phyloP scores from a whole-genome alignment of 2,329 filamentous ascomycete species.

The Fusarium palustre region DNA sequence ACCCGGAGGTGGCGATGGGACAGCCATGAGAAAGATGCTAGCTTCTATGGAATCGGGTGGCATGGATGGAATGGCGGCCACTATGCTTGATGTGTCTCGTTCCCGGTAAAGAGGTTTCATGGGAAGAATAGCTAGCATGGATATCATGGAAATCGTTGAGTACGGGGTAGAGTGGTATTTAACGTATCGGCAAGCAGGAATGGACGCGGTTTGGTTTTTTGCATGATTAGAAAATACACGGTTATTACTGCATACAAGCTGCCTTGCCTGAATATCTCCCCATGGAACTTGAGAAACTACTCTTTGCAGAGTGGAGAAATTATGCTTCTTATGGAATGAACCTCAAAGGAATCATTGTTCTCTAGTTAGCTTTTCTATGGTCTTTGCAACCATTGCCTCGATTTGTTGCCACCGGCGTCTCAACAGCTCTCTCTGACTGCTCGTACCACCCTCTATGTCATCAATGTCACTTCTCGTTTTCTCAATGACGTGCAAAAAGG shows the following conservation, averaged over 20 bases:
- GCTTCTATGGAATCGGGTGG: slow-evolving; percentile 35
- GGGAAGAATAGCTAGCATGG: background rate
- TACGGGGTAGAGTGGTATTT: background rate
- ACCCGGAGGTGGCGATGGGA: slow-evolving; percentile 47
- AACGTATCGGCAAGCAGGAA: background rate
- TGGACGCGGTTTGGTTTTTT: background rate
- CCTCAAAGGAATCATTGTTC: background rate
- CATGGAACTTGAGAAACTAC: too few relatives aligned
- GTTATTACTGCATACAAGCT: background rate
- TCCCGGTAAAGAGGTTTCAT: background rate
- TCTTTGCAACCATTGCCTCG: slow-evolving; percentile 51
- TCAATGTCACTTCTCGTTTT: slow-evolving; percentile 50
- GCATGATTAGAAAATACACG: background rate
- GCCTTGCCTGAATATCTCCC: background rate
- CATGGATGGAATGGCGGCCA: background rate
- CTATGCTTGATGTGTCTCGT: slow-evolving; percentile 10
- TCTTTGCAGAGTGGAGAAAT: background rate
- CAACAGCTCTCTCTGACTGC: slow-evolving; percentile 54
- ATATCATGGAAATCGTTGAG: background rate
- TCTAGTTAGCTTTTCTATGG: slow-evolving; percentile 45
- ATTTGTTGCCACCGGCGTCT: slow-evolving; percentile 60
- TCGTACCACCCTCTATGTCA: slow-evolving; percentile 48
- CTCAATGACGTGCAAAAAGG: slow-evolving; percentile 51
- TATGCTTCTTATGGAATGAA: background rate
- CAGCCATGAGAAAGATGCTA: slow-evolving; percentile 42